Conservation (phyloP, 2,329 filamentous ascomycete species). For the Claviceps purpurea region DNA sequence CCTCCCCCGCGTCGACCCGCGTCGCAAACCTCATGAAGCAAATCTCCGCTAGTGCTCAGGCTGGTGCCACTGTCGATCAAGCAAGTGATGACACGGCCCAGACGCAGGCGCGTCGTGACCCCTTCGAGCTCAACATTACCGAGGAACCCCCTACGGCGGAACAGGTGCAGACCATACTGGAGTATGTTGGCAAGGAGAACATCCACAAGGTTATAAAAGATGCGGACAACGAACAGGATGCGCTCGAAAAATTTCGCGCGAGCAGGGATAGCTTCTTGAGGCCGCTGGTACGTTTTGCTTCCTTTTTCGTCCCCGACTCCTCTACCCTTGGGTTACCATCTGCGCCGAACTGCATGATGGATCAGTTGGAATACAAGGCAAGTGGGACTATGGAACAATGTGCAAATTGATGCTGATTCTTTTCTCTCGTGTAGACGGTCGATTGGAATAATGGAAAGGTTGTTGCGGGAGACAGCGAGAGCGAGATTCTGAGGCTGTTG, state of each 20-base stretch:
- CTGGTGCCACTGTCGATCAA: slow-evolving; percentile 60
- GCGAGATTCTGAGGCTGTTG: slow-evolving; percentile 75
- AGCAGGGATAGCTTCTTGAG: slow-evolving; percentile 54
- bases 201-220: slow-evolving; percentile 55
- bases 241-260: slow-evolving; percentile 64
- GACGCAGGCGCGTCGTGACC: slow-evolving; percentile 37
- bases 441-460: slow-evolving; percentile 91
- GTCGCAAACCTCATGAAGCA: slow-evolving; percentile 70
- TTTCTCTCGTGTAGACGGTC: slow-evolving; percentile 38
- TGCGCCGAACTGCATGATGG: neutral
- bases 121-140: slow-evolving; percentile 80
- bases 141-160: slow-evolving; percentile 68
- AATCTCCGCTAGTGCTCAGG: slow-evolving; percentile 53
- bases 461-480: slow-evolving; percentile 65
- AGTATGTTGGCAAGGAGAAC: slow-evolving; percentile 57
- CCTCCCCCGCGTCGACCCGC: slow-evolving; percentile 56
- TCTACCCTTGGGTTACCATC: neutral
- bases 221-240: slow-evolving; percentile 61
- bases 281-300: slow-evolving; percentile 52
- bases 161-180: slow-evolving; percentile 71
- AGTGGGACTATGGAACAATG: neutral
- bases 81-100: slow-evolving; percentile 52
- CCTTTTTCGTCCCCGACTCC: neutral
- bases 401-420: neutral
- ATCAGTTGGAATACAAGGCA: neutral